Evolutionary conservation across 139 green algal genomes (phyloP).

Genomic region (Picochlorum sp.): DNA sequence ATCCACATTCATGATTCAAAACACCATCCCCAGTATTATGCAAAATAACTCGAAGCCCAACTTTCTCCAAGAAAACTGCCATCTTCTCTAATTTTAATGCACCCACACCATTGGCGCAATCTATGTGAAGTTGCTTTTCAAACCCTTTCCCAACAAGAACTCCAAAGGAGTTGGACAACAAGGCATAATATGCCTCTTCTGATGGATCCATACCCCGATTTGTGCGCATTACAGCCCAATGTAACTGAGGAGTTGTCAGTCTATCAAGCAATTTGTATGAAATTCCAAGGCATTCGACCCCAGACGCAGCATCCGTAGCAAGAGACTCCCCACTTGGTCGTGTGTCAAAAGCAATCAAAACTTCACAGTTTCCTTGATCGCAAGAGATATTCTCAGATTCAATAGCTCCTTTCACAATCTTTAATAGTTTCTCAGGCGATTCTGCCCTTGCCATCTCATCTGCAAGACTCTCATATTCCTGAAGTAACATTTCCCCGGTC

Average conservation of each 20-base stretch:
- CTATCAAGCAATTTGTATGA: slow-evolving; percentile 41
- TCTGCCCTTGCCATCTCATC: slow-evolving; percentile 60
- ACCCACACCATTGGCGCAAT: slow-evolving; percentile 93
- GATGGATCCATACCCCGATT: slow-evolving; percentile 21
- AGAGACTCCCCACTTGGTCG: slow-evolving; percentile 58
- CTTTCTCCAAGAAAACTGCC: slow-evolving; percentile 20
- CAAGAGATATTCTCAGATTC: slow-evolving; percentile 7
- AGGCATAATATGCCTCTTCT: slow-evolving; percentile 37
- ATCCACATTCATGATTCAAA: slow-evolving; percentile 81
- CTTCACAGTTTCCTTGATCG: slow-evolving; percentile 11
- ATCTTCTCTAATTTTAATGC: slow-evolving; percentile 52
- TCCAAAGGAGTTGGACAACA: slow-evolving; percentile 24
- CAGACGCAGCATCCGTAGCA: slow-evolving; percentile 44
- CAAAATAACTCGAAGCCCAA: slow-evolving; percentile 42
- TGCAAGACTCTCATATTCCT: slow-evolving; percentile 48
- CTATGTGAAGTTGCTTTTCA: slow-evolving; percentile 55
- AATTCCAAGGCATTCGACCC: slow-evolving; percentile 44
- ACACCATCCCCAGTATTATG: slow-evolving; percentile 28
- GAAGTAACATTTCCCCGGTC: slow-evolving; percentile 63
- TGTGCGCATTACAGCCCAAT: slow-evolving; percentile 54
- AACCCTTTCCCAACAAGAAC: slow-evolving; percentile 8
- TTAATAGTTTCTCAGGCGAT: slow-evolving; percentile 27
- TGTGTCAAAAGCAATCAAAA: slow-evolving; percentile 72
- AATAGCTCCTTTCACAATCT: slow-evolving; percentile 19
- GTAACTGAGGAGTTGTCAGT: slow-evolving; percentile 92